Evolutionary conservation across 805 yeast genomes (phyloP).

Genomic region (Maudiozyma bulderi): DNA sequence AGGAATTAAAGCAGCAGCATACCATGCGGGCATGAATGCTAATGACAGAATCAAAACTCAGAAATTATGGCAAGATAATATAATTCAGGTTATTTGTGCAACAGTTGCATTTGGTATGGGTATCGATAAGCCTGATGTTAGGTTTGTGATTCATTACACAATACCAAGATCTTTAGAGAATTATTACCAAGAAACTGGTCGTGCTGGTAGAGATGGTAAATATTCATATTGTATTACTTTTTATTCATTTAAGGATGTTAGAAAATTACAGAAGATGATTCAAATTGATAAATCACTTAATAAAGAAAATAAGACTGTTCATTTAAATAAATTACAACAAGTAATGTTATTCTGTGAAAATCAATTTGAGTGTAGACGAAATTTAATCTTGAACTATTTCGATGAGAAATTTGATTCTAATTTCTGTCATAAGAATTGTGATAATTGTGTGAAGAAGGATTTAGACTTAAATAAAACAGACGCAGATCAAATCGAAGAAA

Average conservation of each 20-base stretch:
- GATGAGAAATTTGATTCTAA: constrained; percentile 67
- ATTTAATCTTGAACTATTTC: constrained; percentile 82
- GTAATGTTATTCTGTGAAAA: constrained; percentile 91
- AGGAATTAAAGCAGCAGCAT: constrained; percentile 64
- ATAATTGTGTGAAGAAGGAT: constrained; percentile 56
- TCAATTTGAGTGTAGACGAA: constrained; percentile 78
- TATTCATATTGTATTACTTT: constrained; percentile 75
- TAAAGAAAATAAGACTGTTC: constrained; percentile 59
- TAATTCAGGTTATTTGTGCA: constrained; percentile 78
- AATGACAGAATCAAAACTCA: constrained; percentile 69
- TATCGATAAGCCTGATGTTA: constrained; percentile 90
- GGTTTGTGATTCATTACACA: constrained; percentile 82
- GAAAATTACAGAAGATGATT: constrained; percentile 66
- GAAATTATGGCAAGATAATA: constrained; percentile 67
- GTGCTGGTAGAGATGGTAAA: constrained; percentile 95
- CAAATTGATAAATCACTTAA: constrained; percentile 64
- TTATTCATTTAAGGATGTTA: constrained; percentile 72
- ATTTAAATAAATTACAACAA: constrained; percentile 63
- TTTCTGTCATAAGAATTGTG: constrained; percentile 67
- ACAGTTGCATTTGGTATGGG: constrained; percentile 99
- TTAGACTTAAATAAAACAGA: constrained; percentile 7
- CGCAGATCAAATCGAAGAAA: constrained; percentile 34
- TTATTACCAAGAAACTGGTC: constrained; percentile 94
- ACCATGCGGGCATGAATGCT: constrained; percentile 92
- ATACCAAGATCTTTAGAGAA: constrained; percentile 90